Evolutionary conservation across 345 rosid species (phyloP), one percentile per base, ranked within the genome.

Genomic region (Nasturtium officinale): DNA sequence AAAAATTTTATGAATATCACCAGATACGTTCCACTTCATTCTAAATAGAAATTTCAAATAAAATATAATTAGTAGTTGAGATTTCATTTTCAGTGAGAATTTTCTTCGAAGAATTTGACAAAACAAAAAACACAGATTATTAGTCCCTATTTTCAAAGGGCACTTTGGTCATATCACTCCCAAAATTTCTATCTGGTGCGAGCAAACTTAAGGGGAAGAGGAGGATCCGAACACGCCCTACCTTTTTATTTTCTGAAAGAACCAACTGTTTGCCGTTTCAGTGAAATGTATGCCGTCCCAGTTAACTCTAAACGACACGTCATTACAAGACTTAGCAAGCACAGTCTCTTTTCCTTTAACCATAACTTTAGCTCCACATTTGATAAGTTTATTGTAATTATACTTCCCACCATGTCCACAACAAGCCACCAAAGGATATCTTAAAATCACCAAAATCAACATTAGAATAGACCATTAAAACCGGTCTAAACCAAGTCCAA

Each of bases 231-330:
- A 77, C 71, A 83, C 17, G 79, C 67, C 16, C 94, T 89, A 54
- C 71, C 61, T 32, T 67, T 67, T 70, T 12, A 87, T 61, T 51
- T 81, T 79, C 9, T 77, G 10, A 58, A 80, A 85, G 9, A 86
- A 67, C 88, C 90, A 85, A 69, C 69, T 79, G 47, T 91, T 86
- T 65, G 93, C 90, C 30, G 89, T 85, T 26, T 87, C 90, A 0
- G 91, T 87, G 80, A 80, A 86, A 78, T 91, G 96, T 12, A 78
- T 32, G 2, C 96, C 96, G 73, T 91, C 97, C 94, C 96, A 89
- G 30, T 58, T 87, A 15, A 89, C 65, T 68, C 75, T 65, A 35
- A 40, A 58, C 0, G 82, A 75, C 48, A 90, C 87, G 52, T 82
- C 80, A 58, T 78, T 71, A 82, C 96, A 91, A 18, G 87, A 82